These are phyloP conservation scores for Neltuma alba DNA, from an alignment of 306 rosid genomes.

Conservation along the genomic window DNA sequence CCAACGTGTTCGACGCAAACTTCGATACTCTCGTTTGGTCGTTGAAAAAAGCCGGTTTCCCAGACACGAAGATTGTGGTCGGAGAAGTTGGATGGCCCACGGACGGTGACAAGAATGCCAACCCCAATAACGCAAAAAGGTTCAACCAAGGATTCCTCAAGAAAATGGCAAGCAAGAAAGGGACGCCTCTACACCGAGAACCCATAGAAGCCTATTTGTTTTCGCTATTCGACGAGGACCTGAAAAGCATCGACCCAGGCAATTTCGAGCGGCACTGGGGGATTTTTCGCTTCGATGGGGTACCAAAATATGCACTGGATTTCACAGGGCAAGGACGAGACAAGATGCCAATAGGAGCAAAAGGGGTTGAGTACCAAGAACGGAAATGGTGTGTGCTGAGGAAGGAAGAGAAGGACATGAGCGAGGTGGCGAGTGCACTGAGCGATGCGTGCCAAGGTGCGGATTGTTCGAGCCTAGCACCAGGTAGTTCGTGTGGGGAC, in stretches of 20 bases:
- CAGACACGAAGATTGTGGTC: slow-evolving; percentile 45
- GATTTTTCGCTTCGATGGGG: slow-evolving; percentile 62
- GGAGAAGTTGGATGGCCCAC: slow-evolving; percentile 97
- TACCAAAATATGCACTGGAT: slow-evolving; percentile 67
- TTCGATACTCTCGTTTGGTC: slow-evolving; percentile 68
- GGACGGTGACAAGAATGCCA: slow-evolving; percentile 58
- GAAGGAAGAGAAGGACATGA: not conserved
- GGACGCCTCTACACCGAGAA: slow-evolving; percentile 57
- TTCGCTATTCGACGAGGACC: slow-evolving; percentile 62
- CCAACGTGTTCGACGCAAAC: slow-evolving; percentile 79
- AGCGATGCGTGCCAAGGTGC: slow-evolving; percentile 56
- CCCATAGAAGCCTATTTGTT: slow-evolving; percentile 51
- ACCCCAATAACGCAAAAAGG: slow-evolving; percentile 38
- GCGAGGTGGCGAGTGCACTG: not conserved
- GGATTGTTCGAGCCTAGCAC: slow-evolving; percentile 62
- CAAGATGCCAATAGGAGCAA: slow-evolving; percentile 49
- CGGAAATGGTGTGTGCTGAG: slow-evolving; percentile 58
- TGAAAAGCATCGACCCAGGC: slow-evolving; percentile 64
- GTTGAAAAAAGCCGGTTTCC: slow-evolving; percentile 47
- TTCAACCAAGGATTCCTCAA: slow-evolving; percentile 69
- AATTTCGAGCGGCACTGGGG: slow-evolving; percentile 93
- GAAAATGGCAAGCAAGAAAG: slow-evolving; percentile 53
- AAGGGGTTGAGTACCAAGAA: slow-evolving; percentile 62
- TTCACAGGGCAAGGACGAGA: slow-evolving; percentile 52
- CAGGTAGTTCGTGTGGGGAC: slow-evolving; percentile 47